Base-by-base conservation (phyloP, 768 basidiomycete genomes). In the Strobilomyces confusus region DNA sequence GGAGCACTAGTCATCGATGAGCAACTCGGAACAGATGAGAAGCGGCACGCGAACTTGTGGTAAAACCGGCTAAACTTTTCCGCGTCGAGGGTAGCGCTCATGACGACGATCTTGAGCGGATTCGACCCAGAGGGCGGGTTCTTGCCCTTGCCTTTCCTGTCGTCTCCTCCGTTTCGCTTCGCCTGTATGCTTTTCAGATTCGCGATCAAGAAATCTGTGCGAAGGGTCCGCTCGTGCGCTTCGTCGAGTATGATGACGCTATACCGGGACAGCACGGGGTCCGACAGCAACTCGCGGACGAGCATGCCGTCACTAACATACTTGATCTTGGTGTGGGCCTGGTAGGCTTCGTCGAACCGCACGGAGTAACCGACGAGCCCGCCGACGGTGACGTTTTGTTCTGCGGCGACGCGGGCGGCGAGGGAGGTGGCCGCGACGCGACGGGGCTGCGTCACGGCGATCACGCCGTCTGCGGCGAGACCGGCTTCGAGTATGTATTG, bases 301-400 rank as follows among this genome's bases (percentile, higher is more conserved):
- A 98, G 85, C 90, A 98, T 98, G 57, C 97, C 97, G 63, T 99
- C 97, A 51, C 95, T 98, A 71, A 97, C 79, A 66, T 93, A 99
- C 72, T 98, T 98, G 72, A 98, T 89, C 44, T 86, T 81, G 4
- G 97, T 99, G 2, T 81, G 74, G 0, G 79, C 65, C 11, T 83
- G 77, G 13, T 79, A 80, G 19, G 80, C 74, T 63, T 98, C 95
- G 67, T 98, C 93, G 69, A 99, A 99, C 14, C 97, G 89, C 36
- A 99, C 93, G 2, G 92, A 84, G 69, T 99, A 99, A 6, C 97
- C 95, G 37, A 99, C 92, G 23, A 84, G 72, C 7, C 78, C 72
- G 42, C 97, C 97, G 3, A 98, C 67, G 1, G 78, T 62, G 5
- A 77, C 77, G 23, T 83, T 83, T 62, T 88, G 88, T 73, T 99